Evolutionary conservation across 2,329 filamentous ascomycete species (phyloP), one percentile per base, ranked within the genome.

Genomic region (Botrytis squamosa): DNA sequence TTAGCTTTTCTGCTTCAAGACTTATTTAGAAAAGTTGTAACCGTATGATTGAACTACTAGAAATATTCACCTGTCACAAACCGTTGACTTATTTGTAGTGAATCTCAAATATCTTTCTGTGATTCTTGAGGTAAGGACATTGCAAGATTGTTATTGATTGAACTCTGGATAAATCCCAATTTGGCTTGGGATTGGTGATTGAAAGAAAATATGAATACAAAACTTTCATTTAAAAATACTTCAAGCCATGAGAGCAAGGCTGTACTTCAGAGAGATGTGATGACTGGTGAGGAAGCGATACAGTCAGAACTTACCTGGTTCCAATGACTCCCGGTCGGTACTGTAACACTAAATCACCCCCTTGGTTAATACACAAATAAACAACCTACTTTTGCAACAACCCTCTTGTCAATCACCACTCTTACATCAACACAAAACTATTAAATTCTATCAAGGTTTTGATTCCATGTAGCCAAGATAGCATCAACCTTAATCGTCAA

Each of bases 351-450:
- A 8, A 29, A 8, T 29, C n/a, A 29, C 52, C 14, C n/a, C n/a
- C 52, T 55, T 55, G 29, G 14, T 55, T 55, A 29, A 55, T 55
- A 55, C 52, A 8, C 5, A 29, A 7, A 29, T 29, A 55, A 12
- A 29, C 25, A 3, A 7, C 25, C 25, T n/a, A n/a, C 0, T 14
- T 55, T 55, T 16, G 3, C 0, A 7, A 55, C 5, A 55, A 4
- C 2, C 12, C 5, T 55, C 14, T 12, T 18, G 2, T 18, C n/a
- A 55, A 7, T 29, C 18, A 59, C 7, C 18, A 10, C 4, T 22
- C 8, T 36, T 7, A 5, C 55, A 12, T 12, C 9, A 14, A 62
- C 22, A 36, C 2, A 62, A 62, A 3, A 3, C 20, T 8, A 38
- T 6, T 9, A 36, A 25, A 38, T 40, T n/a, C 36, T 16, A 52